A percentile compares a stretch with the other conserved stretches of the same genome.
These are phyloP conservation scores for Pulveroboletus sp. DNA, from an alignment of 768 basidiomycete species.

Conservation along the genomic window DNA sequence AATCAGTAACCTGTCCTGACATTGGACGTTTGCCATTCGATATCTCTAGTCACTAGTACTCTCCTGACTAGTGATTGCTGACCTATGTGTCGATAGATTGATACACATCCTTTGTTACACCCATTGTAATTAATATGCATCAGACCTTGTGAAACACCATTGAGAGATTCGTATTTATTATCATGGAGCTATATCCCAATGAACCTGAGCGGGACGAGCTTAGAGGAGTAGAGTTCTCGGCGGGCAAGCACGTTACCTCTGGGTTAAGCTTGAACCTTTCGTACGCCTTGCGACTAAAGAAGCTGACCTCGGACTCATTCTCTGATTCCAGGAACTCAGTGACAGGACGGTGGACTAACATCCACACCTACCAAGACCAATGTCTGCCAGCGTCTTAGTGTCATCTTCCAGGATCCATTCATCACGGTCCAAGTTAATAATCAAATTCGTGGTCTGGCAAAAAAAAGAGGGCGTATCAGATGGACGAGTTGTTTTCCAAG, in stretches of 20 bases:
- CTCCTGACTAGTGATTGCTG: slow-evolving; percentile 9
- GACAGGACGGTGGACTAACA: background rate
- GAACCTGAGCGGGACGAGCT: slow-evolving; percentile 15
- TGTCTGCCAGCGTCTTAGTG: slow-evolving; percentile 53
- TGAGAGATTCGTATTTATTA: background rate
- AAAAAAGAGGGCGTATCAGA: background rate
- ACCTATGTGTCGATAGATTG: slow-evolving; percentile 28
- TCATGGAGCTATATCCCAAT: slow-evolving; percentile 25
- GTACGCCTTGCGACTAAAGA: slow-evolving; percentile 78
- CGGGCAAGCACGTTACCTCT: slow-evolving; percentile 43
- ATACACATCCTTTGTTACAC: slow-evolving; percentile 25
- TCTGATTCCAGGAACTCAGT: slow-evolving; percentile 42
- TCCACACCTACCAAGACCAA: slow-evolving; percentile 67
- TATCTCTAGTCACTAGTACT: slow-evolving; percentile 21
- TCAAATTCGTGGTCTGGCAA: slow-evolving; percentile 86
- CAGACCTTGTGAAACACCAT: slow-evolving; percentile 1
- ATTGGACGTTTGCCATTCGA: slow-evolving; percentile 14
- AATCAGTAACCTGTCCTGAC: slow-evolving; percentile 54
- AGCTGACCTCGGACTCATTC: slow-evolving; percentile 93
- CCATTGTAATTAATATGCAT: slow-evolving; percentile 28
- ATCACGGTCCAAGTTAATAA: slow-evolving; percentile 96
- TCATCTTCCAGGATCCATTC: slow-evolving; percentile 85
- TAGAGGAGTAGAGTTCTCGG: background rate
- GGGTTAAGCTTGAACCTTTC: slow-evolving; percentile 80
- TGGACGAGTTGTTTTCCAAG: background rate